phyloP scores from a whole-genome alignment of 148 eudicot genomes.

The Hydrangea macrophylla region DNA sequence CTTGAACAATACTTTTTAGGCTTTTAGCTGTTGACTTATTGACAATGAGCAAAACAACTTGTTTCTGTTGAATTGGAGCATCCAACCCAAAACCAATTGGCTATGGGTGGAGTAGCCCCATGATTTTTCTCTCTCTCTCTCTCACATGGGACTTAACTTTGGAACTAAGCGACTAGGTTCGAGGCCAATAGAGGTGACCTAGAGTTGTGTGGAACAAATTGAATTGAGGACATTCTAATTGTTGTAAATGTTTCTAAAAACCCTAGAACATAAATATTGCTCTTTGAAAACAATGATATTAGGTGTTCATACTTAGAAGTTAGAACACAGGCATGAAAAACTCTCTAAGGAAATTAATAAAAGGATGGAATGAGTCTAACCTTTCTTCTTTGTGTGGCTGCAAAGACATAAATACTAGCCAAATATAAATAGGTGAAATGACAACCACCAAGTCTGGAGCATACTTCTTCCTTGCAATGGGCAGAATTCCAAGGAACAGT shows the following conservation, averaged over 20 bases:
- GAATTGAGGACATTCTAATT: neutral
- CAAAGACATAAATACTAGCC: conserved; percentile 95
- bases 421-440: conserved; percentile 78
- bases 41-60: neutral
- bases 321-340: neutral
- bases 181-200: too few relatives aligned
- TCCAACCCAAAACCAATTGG: neutral
- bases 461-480: conserved; percentile 67
- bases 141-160: too few relatives aligned
- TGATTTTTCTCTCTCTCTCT: too few relatives aligned
- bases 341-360: conserved; percentile 1
- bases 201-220: neutral
- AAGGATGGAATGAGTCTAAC: conserved; percentile 33
- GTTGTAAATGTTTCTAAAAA: neutral
- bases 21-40: neutral
- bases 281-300: neutral
- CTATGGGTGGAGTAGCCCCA: too few relatives aligned
- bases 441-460: conserved; percentile 69
- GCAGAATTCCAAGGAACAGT: conserved; percentile 65
- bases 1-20: neutral
- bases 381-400: conserved; percentile 99
- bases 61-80: neutral
- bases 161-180: too few relatives aligned
- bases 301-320: neutral
- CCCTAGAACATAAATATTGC: neutral